These are phyloP conservation scores for Colletotrichum simmondsii DNA, from an alignment of 2,329 filamentous ascomycete species.

Conservation along the genomic window DNA sequence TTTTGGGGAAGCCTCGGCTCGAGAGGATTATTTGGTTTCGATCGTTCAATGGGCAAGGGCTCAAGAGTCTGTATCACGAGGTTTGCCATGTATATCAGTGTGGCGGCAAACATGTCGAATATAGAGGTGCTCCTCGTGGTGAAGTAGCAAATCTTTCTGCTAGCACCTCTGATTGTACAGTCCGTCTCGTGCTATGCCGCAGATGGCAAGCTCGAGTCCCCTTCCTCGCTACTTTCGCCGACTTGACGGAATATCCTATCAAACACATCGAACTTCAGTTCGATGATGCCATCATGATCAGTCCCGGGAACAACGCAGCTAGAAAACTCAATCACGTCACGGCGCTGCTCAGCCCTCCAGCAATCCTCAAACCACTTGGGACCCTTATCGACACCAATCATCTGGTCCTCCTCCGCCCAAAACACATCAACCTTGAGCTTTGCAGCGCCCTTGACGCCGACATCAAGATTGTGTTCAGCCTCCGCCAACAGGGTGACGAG, in stretches of 20 bases:
- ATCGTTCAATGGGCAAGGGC: neutral
- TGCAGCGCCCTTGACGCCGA: conserved; percentile 18
- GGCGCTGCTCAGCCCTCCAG: conserved; percentile 35
- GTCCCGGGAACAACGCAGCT: conserved; percentile 38
- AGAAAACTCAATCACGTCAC: conserved; percentile 35
- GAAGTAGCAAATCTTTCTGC: neutral
- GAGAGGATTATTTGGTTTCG: too few species aligned
- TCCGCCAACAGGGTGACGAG: conserved; percentile 40
- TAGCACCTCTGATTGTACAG: neutral
- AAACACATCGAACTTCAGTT: neutral
- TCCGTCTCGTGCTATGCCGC: neutral
- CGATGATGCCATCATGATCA: conserved; percentile 38
- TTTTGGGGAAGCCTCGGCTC: neutral
- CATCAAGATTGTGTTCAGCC: neutral
- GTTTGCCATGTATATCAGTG: too few species aligned
- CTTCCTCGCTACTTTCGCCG: neutral
- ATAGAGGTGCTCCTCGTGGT: neutral
- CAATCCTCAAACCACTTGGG: conserved; percentile 43
- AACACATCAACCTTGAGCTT: conserved; percentile 41
- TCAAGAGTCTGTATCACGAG: neutral
- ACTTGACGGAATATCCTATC: conserved; percentile 5
- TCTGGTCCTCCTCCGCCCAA: conserved; percentile 41
- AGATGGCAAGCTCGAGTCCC: neutral
- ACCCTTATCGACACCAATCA: conserved; percentile 42
- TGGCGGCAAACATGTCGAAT: neutral